Evolutionary conservation across 768 basidiomycete species (phyloP), one percentile per base, ranked within the genome.

Genomic region (Grammothele lineata): DNA sequence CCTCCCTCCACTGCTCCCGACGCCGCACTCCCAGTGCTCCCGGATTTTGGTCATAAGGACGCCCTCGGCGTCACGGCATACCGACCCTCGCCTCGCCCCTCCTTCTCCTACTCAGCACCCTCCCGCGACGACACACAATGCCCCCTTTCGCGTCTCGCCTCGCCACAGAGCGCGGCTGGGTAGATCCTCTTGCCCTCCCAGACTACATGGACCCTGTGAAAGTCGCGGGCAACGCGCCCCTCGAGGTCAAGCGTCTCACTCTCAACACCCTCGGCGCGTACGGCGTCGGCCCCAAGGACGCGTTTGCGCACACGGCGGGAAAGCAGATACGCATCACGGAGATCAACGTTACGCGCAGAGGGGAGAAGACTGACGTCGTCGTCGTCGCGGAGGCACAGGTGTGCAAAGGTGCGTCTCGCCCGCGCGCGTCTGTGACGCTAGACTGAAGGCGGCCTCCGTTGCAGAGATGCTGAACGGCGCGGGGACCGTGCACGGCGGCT

Each of bases 401-500:
- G 37, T 72, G 74, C 42, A 81, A 81, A 68, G 72, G 84, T 81
- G 60, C 24, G 80, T 10, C 7, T 9, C 7, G 21, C 14, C 24
- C 26, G 34, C 35, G 35, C 9, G 35, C 6, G 18, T 8, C 15
- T 14, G 18, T 6, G n/a, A 9, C 35, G 35, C 35, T 8, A n/a
- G 18, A n/a, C 11, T 19, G 1, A 23, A 34, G 43, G 19, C 47
- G 25, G 24, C 17, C n/a, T n/a, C n/a, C n/a, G n/a, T 30, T 37
- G 30, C 51, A 84, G 85, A 75, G 47, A 85, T 86, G 83, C 68
- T 87, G 25, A 88, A 87, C 55, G 85, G 85, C 11, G 82, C 83
- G 21, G 81, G 81, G 2, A 83, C 85, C 77, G 69, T 87, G 14
- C 85, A 87, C 54, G 85, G 86, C n/a, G 85, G 81, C 32, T 84